Conservation (phyloP, 345 rosid species). For the Cardamine resedifolia region DNA sequence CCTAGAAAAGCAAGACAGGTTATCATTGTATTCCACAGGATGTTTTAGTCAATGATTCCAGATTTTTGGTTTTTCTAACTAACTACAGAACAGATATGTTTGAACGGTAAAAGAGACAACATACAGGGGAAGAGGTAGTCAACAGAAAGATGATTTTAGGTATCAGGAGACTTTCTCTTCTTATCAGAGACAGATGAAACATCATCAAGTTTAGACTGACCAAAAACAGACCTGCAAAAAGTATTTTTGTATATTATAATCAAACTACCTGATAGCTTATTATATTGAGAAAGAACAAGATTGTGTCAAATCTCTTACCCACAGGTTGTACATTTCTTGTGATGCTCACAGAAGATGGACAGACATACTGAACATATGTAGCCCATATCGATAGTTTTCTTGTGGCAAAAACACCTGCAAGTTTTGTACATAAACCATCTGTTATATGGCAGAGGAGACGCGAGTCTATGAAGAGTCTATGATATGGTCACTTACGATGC, state of each 20-base stretch:
- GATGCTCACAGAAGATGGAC: slow-evolving; percentile 93
- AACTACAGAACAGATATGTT: background rate
- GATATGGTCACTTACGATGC: slow-evolving; percentile 69
- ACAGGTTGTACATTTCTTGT: slow-evolving; percentile 86
- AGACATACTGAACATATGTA: slow-evolving; percentile 92
- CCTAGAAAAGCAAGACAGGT: slow-evolving; percentile 86
- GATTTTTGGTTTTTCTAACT: background rate
- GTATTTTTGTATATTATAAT: background rate
- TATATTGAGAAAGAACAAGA: background rate
- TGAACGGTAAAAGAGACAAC: background rate
- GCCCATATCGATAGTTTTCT: slow-evolving; percentile 94
- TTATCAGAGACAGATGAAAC: slow-evolving; percentile 48
- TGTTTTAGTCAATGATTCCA: slow-evolving; percentile 29
- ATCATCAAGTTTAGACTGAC: slow-evolving; percentile 63
- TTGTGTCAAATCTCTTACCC: slow-evolving; percentile 54
- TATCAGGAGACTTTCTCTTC: slow-evolving; percentile 71
- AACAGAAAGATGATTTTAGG: slow-evolving; percentile 25
- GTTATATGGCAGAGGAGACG: background rate
- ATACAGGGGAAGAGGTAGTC: background rate
- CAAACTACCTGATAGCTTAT: slow-evolving; percentile 6
- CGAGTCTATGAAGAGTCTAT: background rate
- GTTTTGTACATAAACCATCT: slow-evolving; percentile 12
- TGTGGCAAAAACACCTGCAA: slow-evolving; percentile 96
- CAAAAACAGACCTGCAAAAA: slow-evolving; percentile 70
- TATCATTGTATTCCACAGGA: slow-evolving; percentile 83